phyloP scores from a whole-genome alignment of 2,329 filamentous ascomycete species.

The Fusarium concolor region DNA sequence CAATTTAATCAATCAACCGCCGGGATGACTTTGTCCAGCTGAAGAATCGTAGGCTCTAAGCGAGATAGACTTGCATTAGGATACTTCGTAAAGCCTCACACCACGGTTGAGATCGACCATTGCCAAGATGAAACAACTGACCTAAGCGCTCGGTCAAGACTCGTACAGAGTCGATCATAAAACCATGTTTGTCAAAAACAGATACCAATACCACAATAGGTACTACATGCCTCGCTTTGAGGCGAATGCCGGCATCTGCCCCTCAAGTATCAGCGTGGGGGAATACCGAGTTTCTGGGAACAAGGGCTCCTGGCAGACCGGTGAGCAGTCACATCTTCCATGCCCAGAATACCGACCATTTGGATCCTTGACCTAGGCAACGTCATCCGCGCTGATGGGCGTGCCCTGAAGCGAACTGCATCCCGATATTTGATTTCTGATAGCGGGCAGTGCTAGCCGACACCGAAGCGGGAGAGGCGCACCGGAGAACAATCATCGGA shows the following conservation, averaged over 20 bases:
- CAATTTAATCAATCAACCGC: constrained; percentile 7
- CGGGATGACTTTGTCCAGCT: background rate
- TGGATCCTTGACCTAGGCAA: constrained; percentile 20
- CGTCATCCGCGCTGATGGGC: constrained; percentile 23
- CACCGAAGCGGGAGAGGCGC: constrained; percentile 18
- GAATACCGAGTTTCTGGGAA: constrained; percentile 35
- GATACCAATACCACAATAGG: background rate
- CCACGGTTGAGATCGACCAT: background rate
- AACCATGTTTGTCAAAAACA: background rate
- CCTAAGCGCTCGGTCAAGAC: background rate
- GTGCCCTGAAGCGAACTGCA: constrained; percentile 5
- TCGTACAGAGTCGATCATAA: background rate
- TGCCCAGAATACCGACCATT: constrained; percentile 31
- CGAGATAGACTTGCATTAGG: background rate
- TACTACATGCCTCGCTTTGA: constrained; percentile 8
- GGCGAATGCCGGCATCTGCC: constrained; percentile 18
- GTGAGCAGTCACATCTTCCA: constrained; percentile 40
- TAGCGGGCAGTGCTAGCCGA: constrained; percentile 11
- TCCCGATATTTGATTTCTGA: constrained; percentile 30
- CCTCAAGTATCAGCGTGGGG: constrained; percentile 32
- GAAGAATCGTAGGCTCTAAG: background rate
- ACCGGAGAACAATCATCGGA: constrained; percentile 6
- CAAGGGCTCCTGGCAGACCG: constrained; percentile 40
- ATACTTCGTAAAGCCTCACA: background rate
- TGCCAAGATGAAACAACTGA: background rate